Evolutionary conservation across 805 yeast species (phyloP).

Genomic region (Zygosaccharomyces kombuchaensis): DNA sequence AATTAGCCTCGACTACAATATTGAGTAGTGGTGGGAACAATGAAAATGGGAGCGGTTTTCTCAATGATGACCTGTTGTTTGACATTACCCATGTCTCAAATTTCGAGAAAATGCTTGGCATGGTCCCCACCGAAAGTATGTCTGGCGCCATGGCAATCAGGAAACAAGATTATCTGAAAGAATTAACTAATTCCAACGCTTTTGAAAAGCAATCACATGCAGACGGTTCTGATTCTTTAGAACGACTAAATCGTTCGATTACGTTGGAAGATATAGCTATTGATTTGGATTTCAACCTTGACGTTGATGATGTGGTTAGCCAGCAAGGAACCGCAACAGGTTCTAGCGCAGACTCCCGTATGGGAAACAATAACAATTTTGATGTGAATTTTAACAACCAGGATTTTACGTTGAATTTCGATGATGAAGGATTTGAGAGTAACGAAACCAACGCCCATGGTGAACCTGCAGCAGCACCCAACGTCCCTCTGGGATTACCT

Average conservation of each 20-base stretch:
- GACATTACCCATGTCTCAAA: conserved; percentile 22
- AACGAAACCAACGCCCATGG: background rate
- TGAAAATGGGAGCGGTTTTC: conserved; percentile 9
- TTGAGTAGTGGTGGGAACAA: conserved; percentile 1
- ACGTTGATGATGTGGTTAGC: conserved; percentile 28
- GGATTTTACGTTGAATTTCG: conserved; percentile 17
- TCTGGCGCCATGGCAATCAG: conserved; percentile 17
- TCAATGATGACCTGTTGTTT: conserved; percentile 28
- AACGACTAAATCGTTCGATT: conserved; percentile 6
- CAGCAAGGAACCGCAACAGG: conserved; percentile 23
- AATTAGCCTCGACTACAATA: conserved; percentile 6
- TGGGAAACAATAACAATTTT: conserved; percentile 7
- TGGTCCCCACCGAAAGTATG: conserved; percentile 1
- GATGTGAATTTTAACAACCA: conserved; percentile 8
- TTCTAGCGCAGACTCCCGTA: conserved; percentile 10
- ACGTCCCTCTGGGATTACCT: conserved; percentile 10
- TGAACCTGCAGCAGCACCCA: background rate
- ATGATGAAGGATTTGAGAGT: conserved; percentile 9
- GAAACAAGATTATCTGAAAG: conserved; percentile 23
- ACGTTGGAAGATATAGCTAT: conserved; percentile 21
- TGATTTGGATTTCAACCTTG: conserved; percentile 30
- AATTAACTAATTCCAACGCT: conserved; percentile 22
- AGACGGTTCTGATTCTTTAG: background rate
- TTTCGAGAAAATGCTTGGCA: conserved; percentile 12
- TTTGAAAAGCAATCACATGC: conserved; percentile 8